These are phyloP conservation scores for Coemansia sp. DNA, from an alignment of 192 early-diverging fungal genomes.

Conservation along the genomic window DNA sequence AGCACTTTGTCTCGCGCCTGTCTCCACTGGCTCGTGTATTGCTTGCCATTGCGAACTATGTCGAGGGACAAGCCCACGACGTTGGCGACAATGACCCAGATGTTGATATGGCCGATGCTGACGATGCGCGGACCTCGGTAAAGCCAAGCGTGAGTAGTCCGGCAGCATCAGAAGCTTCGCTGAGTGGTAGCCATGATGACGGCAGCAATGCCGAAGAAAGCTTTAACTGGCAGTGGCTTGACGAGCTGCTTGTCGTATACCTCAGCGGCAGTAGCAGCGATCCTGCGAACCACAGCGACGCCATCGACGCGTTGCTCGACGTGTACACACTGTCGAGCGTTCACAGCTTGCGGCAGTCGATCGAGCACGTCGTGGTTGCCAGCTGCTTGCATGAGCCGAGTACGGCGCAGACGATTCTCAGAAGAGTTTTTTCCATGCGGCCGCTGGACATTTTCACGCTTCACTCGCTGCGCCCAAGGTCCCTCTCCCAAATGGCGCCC, in stretches of 20 bases:
- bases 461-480: constrained; percentile 35
- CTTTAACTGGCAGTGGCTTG: constrained; percentile 43
- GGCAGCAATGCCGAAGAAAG: not conserved
- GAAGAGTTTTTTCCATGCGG: constrained; percentile 21
- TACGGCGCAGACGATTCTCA: constrained; percentile 3
- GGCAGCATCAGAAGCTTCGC: not conserved
- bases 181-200: not conserved
- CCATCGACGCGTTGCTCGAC: constrained; percentile 45
- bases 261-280: constrained; percentile 12
- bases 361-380: constrained; percentile 21
- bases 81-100: not conserved
- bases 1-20: constrained; percentile 39
- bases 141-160: not conserved
- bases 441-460: constrained; percentile 44
- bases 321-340: constrained; percentile 40
- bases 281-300: constrained; percentile 9
- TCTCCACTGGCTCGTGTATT: constrained; percentile 48
- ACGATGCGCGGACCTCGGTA: not conserved
- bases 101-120: not conserved
- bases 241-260: constrained; percentile 24
- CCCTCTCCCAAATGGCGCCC: constrained; percentile 9
- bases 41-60: constrained; percentile 27
- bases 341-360: constrained; percentile 25
- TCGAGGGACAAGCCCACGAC: constrained; percentile 7
- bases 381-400: constrained; percentile 16